Base-by-base conservation (phyloP, 805 yeast genomes). In the Pichia eremophila region DNA sequence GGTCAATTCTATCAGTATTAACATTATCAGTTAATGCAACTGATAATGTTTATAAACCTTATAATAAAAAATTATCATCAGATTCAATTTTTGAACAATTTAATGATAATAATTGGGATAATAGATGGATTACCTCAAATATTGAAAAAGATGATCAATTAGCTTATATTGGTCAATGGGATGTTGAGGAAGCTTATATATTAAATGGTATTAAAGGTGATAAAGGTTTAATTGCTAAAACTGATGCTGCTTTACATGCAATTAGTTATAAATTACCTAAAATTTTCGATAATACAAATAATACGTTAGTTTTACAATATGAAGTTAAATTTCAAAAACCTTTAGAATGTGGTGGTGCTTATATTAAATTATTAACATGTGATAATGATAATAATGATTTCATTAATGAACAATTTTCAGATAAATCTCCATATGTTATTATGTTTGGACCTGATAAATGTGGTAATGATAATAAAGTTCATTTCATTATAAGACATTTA, bases 381-480 rank as follows among this genome's bases (percentile, higher is more conserved):
- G 64, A n/a, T n/a, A n/a, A 66, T 11, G 74, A 71, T 5, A 8
- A 57, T 64, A 4, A 46, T 2, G 48, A 43, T 14, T 39, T 46
- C 7, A 41, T 47, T 28, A 44, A 45, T 25, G 42, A 45, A 6
- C 75, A 77, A 50, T 83, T 88, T 69, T 71, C 69, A 54, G 75
- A 77, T 51, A 79, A 72, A 28, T 74, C 95, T 4, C 85, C 89
- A 2, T 87, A 83, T 67, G 88, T 84, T 64, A 68, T 90, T 53
- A 84, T 90, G 91, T 90, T 90, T 69, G 97, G 97, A 19, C 97
- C 97, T 40, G 97, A 90, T 66, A 79, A 76, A 62, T 90, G 97
- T 68, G 95, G 95, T 3, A 61, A 79, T 46, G 75, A 83, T 41
- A 85, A 88, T 68, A 84, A 80, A 64, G 81, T 90, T 34, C 95